These are phyloP conservation scores for Fusarium domesticum DNA, from an alignment of 2,329 filamentous ascomycete genomes.

Conservation along the genomic window DNA sequence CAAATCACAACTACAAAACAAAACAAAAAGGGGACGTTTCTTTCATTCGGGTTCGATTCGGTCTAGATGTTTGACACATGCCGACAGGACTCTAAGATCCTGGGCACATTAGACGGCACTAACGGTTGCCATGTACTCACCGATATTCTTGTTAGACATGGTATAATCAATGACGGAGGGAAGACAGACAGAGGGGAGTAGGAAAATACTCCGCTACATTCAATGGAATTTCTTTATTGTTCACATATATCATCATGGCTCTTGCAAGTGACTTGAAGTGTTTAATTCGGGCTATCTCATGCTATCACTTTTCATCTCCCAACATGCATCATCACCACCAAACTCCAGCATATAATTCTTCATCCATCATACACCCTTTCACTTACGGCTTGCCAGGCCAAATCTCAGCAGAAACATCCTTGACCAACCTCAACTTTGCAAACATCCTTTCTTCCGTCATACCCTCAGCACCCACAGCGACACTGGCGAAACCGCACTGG, in stretches of 20 bases:
- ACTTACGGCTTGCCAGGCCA: constrained; percentile 45
- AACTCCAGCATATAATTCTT: neutral
- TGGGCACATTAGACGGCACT: neutral
- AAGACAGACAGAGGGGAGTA: neutral
- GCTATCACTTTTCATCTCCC: neutral
- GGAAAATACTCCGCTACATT: neutral
- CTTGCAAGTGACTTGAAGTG: neutral
- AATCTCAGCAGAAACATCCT: constrained; percentile 62
- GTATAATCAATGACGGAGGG: too few relatives aligned
- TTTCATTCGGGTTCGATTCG: constrained; percentile 3
- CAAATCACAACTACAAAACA: constrained; percentile 1
- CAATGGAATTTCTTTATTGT: neutral
- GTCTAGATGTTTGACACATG: neutral
- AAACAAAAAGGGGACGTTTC: neutral
- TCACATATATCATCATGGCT: neutral
- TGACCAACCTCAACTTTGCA: constrained; percentile 66
- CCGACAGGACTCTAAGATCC: neutral
- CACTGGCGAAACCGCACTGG: constrained; percentile 69
- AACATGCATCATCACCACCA: neutral
- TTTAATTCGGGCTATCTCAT: neutral
- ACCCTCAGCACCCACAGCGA: constrained; percentile 61
- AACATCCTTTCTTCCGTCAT: constrained; percentile 67
- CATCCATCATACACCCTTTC: neutral
- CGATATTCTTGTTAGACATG: neutral
- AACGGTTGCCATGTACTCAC: neutral